A percentile compares a stretch with the other conserved stretches of the same genome.
phyloP scores from a whole-genome alignment of 106 monocot genomes.

The Allium cepa region DNA sequence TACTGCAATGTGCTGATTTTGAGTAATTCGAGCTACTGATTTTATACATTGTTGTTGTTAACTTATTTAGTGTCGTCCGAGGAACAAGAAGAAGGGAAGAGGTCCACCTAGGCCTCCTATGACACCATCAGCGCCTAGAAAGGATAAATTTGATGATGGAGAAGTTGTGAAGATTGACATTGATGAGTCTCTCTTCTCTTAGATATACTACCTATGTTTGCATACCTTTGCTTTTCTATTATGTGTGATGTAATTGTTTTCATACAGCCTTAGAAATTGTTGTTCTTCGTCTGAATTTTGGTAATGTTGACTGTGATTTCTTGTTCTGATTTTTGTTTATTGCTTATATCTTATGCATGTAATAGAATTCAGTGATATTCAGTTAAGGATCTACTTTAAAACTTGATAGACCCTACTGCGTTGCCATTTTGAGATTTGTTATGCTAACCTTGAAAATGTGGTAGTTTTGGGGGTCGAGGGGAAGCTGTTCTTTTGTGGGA shows the following conservation, averaged over 20 bases:
- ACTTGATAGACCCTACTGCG: no score
- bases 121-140: conserved; percentile 66
- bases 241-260: background rate
- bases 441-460: no score
- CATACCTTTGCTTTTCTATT: background rate
- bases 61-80: conserved; percentile 33
- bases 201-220: background rate
- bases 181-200: conserved; percentile 8
- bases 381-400: no score
- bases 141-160: conserved; percentile 74
- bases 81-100: conserved; percentile 85
- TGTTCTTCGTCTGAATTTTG: no score
- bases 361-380: no score
- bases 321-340: no score
- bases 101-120: conserved; percentile 57
- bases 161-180: conserved; percentile 68
- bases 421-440: no score
- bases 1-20: background rate
- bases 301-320: no score
- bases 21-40: background rate
- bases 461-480: no score
- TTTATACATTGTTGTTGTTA: background rate
- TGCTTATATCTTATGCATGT: no score
- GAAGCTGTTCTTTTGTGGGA: no score
- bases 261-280: no score